Evolutionary conservation across 805 yeast species (phyloP), one percentile per base, ranked within the genome.

Genomic region (Candida tallmaniae): DNA sequence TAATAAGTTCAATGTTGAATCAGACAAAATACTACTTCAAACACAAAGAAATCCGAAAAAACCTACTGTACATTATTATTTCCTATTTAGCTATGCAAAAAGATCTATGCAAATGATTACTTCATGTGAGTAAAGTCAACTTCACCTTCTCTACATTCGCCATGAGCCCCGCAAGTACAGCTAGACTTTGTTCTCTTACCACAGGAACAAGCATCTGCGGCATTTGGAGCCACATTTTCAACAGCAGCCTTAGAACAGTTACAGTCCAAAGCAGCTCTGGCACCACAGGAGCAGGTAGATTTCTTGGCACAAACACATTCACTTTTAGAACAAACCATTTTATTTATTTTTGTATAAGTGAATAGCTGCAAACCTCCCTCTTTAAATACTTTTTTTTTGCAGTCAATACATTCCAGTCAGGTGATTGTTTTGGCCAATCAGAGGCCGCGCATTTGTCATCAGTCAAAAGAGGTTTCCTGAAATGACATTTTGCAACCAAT

Each of bases 221-320:
- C 41, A 23, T 43, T 32, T 23, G 75, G 73, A 27, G 51, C 52
- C 34, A 60, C 69, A 51, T 76, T 76, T 59, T 76, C 83, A 31
- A 48, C 54, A 16, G 68, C 45, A 29, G 82, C 73, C 51, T 65
- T 68, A 36, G 62, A 58, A 61, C 83, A 76, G 58, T 56, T 64
- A 54, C 83, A 76, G 41, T 73, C 57, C 49, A 71, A 67, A 36
- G 82, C 83, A 23, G 82, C 77, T 43, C 68, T 68, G 36, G 71
- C 65, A 13, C 79, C 80, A 56, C 83, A 76, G 16, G 83, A 76
- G 60, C 83, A 76, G 44, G 75, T 74, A 44, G 82, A 79, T 44
- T 73, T 74, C 41, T 70, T 54, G 46, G 83, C 80, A 51, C 82
- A 76, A 49, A 73, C 68, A 56, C 82, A 76, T 42, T 59, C 57